These are phyloP conservation scores for Saksenaea oblongispora DNA, from an alignment of 371 early-diverging fungal species.

Conservation along the genomic window DNA sequence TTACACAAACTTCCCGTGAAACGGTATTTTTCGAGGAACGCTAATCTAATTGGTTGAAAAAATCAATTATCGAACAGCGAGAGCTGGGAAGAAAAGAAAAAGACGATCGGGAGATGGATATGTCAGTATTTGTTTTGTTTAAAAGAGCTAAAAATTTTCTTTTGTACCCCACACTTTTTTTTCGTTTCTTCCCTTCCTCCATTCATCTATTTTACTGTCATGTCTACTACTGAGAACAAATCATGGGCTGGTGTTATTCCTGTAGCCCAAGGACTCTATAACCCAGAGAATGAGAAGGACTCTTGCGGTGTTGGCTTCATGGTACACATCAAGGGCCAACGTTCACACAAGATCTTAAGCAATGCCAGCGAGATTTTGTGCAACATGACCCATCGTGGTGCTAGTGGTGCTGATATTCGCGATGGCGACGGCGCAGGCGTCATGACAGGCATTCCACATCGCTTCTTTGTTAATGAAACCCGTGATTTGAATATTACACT, in stretches of 20 bases:
- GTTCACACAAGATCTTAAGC: constrained; percentile 77
- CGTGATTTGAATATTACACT: constrained; percentile 61
- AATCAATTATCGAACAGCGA: constrained; percentile 3
- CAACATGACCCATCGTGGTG: constrained; percentile 98
- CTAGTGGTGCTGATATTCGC: constrained; percentile 86
- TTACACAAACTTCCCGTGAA: neutral
- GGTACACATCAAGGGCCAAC: constrained; percentile 76
- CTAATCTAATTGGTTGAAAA: neutral
- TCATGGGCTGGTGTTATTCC: constrained; percentile 55
- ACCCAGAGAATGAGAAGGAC: constrained; percentile 83
- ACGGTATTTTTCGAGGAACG: neutral
- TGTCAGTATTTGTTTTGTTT: constrained; percentile 2
- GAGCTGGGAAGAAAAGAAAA: constrained; percentile 1
- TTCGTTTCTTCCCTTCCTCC: neutral
- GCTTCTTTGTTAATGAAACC: constrained; percentile 73
- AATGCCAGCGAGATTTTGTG: constrained; percentile 81
- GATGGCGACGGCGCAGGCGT: constrained; percentile 92
- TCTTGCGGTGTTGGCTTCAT: constrained; percentile 94
- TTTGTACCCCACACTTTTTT: neutral
- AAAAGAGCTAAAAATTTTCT: neutral
- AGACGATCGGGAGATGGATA: neutral
- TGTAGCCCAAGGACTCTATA: constrained; percentile 77
- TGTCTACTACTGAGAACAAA: neutral
- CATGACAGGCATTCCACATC: constrained; percentile 93
- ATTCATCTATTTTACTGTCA: neutral